phyloP scores from a whole-genome alignment of 495 filamentous ascomycete species.

The Cercophora samala region DNA sequence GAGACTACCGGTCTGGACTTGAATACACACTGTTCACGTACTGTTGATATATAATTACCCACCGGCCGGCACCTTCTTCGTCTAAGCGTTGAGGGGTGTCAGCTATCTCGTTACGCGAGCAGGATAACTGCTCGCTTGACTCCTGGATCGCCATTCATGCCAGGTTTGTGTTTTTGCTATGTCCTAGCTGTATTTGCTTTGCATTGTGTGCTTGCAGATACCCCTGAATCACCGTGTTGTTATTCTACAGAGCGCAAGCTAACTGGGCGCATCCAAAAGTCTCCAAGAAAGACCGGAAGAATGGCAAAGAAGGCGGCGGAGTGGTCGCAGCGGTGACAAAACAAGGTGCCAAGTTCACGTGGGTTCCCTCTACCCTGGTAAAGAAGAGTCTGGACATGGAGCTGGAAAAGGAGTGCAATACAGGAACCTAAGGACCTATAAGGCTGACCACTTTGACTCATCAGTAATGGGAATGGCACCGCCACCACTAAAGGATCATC shows the following conservation, averaged over 20 bases:
- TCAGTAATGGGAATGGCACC: constrained; percentile 28
- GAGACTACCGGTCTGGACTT: neutral
- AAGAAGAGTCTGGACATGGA: constrained; percentile 10
- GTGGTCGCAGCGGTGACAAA: constrained; percentile 53
- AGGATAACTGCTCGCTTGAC: constrained; percentile 36
- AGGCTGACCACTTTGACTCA: constrained; percentile 24
- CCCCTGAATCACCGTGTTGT: neutral
- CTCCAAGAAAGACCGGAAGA: constrained; percentile 51
- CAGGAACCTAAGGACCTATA: constrained; percentile 1
- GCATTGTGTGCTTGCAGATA: neutral
- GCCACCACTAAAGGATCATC: constrained; percentile 35
- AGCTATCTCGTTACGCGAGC: constrained; percentile 29
- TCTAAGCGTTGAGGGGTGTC: constrained; percentile 2
- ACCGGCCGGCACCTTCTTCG: constrained; percentile 7
- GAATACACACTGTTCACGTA: neutral
- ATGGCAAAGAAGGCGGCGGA: constrained; percentile 50
- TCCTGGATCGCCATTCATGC: constrained; percentile 41
- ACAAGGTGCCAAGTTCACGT: constrained; percentile 51
- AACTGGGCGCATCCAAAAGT: constrained; percentile 27
- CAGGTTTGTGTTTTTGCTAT: constrained; percentile 37
- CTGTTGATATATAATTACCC: neutral
- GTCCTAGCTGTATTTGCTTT: neutral
- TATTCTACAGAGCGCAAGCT: constrained; percentile 13
- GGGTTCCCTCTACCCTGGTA: constrained; percentile 24
- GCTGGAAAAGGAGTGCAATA: neutral